Evolutionary conservation across 164 flowering plant genomes (phyloP).

Genomic region (Magnolia kwangsiensis): DNA sequence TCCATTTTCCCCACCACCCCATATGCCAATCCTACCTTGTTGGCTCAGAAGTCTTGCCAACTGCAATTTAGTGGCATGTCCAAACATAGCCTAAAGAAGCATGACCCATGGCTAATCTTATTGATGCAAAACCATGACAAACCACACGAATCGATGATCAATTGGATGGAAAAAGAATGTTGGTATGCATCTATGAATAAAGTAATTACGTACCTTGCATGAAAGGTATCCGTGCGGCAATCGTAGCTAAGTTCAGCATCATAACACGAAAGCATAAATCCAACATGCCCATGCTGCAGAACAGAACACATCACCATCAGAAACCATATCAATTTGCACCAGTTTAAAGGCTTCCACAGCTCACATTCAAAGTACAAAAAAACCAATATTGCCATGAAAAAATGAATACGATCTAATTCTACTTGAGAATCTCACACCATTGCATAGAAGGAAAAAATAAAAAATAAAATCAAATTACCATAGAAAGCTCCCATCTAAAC

Average conservation of each 20-base stretch:
- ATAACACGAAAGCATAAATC: constrained; percentile 91
- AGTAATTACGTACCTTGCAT: constrained; percentile 56
- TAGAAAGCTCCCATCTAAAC: neutral
- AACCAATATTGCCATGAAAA: neutral
- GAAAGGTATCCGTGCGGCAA: constrained; percentile 55
- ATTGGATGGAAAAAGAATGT: too few relatives aligned
- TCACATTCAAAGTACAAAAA: neutral
- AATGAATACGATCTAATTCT: neutral
- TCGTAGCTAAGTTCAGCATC: constrained; percentile 86
- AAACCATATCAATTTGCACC: neutral
- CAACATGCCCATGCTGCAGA: constrained; percentile 74
- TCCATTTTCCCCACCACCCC: too few relatives aligned
- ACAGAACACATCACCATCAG: neutral
- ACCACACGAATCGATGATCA: neutral
- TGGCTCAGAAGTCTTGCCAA: neutral
- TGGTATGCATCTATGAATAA: neutral
- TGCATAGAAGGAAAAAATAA: neutral
- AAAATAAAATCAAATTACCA: neutral
- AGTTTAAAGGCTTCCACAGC: neutral
- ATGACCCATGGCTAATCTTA: neutral
- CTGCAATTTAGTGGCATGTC: neutral
- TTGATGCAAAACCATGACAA: neutral
- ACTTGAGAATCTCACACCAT: neutral
- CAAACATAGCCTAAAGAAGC: neutral
- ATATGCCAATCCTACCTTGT: too few relatives aligned